A percentile compares a stretch with the other conserved stretches of the same genome.
phyloP scores from a whole-genome alignment of 2,329 filamentous ascomycete genomes.

The Orbilia brochopaga region DNA sequence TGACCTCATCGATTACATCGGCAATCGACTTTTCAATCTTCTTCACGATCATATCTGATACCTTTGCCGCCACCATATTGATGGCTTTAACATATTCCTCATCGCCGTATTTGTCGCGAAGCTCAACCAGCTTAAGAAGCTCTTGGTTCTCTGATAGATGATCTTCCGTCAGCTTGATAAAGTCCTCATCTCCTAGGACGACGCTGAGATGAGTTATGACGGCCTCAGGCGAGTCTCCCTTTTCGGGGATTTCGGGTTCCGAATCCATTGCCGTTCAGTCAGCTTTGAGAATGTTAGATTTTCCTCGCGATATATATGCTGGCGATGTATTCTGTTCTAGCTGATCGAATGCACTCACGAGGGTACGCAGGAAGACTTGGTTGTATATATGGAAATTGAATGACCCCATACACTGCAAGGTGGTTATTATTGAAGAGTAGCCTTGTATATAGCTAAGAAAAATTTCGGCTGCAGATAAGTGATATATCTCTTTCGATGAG shows the following conservation, averaged over 20 bases:
- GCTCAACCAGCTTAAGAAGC: background rate
- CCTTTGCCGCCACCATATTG: background rate
- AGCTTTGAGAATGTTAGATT: no score
- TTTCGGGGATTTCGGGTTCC: background rate
- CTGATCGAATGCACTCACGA: no score
- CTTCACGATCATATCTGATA: background rate
- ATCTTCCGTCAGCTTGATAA: background rate
- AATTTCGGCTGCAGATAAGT: no score
- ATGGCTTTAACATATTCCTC: slow-evolving; percentile 5
- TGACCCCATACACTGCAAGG: no score
- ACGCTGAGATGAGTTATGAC: background rate
- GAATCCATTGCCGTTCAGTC: no score
- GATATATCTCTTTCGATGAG: no score
- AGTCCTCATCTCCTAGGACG: background rate
- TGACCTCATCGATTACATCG: slow-evolving; percentile 4
- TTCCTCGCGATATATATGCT: no score
- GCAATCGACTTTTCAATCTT: background rate
- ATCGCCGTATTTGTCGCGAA: slow-evolving; percentile 5
- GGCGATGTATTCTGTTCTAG: no score
- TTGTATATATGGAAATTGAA: no score
- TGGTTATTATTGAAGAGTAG: no score
- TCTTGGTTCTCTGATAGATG: background rate
- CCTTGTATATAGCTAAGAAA: no score
- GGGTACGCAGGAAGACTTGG: no score
- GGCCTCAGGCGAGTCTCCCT: background rate